phyloP scores from a whole-genome alignment of 2,329 filamentous ascomycete genomes.

The Pseudogymnoascus sp. region DNA sequence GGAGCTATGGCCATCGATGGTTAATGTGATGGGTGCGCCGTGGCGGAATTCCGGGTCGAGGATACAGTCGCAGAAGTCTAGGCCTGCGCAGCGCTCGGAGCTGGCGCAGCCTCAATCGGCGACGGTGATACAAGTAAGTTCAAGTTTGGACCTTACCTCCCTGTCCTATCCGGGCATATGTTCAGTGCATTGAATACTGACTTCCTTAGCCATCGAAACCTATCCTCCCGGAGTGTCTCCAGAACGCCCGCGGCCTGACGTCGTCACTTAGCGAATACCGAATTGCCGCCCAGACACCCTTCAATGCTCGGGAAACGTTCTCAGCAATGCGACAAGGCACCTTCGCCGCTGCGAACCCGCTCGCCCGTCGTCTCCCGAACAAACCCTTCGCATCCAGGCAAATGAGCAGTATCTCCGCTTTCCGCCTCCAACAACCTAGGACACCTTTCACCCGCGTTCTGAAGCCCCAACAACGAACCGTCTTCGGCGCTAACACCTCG shows the following conservation, averaged over 20 bases:
- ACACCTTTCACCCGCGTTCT: slow-evolving; percentile 12
- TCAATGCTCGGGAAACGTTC: slow-evolving; percentile 14
- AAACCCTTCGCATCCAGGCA: neutral
- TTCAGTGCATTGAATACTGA: neutral
- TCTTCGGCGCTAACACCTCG: slow-evolving; percentile 28
- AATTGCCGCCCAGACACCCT: slow-evolving; percentile 13
- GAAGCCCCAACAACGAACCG: slow-evolving; percentile 18
- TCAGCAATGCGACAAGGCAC: slow-evolving; percentile 18
- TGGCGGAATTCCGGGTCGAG: slow-evolving; percentile 28
- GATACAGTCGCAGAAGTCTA: slow-evolving; percentile 11
- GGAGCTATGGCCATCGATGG: slow-evolving; percentile 37
- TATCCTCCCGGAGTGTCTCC: slow-evolving; percentile 17
- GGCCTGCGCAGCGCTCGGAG: neutral
- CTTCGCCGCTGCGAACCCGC: slow-evolving; percentile 19
- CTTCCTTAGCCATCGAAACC: slow-evolving; percentile 9
- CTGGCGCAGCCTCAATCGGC: neutral
- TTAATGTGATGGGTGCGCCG: slow-evolving; percentile 30
- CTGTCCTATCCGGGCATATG: neutral
- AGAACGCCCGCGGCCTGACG: slow-evolving; percentile 13
- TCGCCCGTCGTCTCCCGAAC: slow-evolving; percentile 15
- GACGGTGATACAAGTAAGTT: neutral
- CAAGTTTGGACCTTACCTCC: neutral
- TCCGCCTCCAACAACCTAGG: slow-evolving; percentile 16
- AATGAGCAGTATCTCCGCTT: slow-evolving; percentile 12
- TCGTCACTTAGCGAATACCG: neutral